Evolutionary conservation across 2,329 filamentous ascomycete genomes (phyloP), one percentile per base, ranked within the genome.

Genomic region (Pseudocercospora cruenta): DNA sequence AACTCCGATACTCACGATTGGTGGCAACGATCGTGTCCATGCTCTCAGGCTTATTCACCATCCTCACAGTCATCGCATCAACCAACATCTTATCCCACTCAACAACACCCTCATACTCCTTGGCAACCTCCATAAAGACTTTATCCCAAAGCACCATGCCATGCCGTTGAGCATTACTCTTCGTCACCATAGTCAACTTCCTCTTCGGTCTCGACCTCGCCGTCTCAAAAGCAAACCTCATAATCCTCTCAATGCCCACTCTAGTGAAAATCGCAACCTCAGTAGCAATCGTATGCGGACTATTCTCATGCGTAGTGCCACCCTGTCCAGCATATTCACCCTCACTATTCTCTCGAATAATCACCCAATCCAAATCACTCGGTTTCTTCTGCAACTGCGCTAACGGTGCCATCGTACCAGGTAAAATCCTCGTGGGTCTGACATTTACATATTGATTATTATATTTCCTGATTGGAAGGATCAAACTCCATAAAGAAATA

Each of bases 391-490:
- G 69, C 61, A 78, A 78, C 33, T 78, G 75, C 4, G 74, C 74
- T 6, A 84, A 66, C 0, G 82, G 81, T 24, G 79, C 79, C 7
- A 71, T 74, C 7, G 78, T 81, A 16, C 81, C 82, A 4, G 76
- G 74, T 2, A 83, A 69, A 57, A 83, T 81, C 19, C 80, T 74
- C 7, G 80, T 82, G 0, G 77, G 90, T 0, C 89, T 84, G 0
- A 91, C 83, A 69, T 91, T 91, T 69, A 90, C 85, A 72, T 90
- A 91, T 72, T 91, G 88, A 67, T 90, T 88, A 54, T 91, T 83
- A 43, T 87, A 83, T 60, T 90, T 87, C 43, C 89, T 85, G 72
- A 91, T 90, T 19, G 87, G 87, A 7, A 91, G 80, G 53, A 90
- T 85, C 33, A 90, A 83, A 7, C 85, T 84, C 89, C 89, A 91